phyloP scores from a whole-genome alignment of 345 rosid genomes.

The Fremontodendron californicum region DNA sequence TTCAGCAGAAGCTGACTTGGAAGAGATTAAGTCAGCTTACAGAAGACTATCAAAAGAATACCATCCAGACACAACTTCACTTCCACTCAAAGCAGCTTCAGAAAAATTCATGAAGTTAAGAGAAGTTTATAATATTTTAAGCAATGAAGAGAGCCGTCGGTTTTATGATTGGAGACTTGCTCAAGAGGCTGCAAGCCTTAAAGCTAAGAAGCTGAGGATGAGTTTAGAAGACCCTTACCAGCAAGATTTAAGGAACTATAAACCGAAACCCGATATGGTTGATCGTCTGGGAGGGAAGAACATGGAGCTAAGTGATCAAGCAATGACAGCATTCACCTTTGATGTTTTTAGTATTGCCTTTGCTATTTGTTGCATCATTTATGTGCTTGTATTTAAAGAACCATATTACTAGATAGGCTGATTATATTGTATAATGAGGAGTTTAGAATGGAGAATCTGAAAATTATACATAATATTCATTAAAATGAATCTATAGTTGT shows the following conservation, averaged over 20 bases:
- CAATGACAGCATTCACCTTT: constrained; percentile 72
- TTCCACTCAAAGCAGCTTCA: constrained; percentile 75
- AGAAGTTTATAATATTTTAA: constrained; percentile 56
- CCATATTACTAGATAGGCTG: constrained; percentile 22
- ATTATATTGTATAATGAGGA: no score
- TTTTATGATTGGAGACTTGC: constrained; percentile 94
- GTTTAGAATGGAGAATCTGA: not conserved
- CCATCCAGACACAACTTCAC: constrained; percentile 92
- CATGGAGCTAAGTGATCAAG: constrained; percentile 75
- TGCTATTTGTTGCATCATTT: constrained; percentile 55
- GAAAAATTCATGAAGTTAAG: constrained; percentile 80
- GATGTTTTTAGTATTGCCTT: constrained; percentile 52
- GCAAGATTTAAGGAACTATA: constrained; percentile 42
- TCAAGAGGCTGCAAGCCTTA: constrained; percentile 77
- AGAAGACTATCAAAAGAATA: constrained; percentile 81
- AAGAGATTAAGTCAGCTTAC: constrained; percentile 87
- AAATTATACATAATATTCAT: not conserved
- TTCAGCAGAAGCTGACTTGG: constrained; percentile 63
- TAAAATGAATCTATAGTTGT: not conserved
- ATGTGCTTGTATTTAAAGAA: constrained; percentile 60
- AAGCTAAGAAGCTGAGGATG: constrained; percentile 74
- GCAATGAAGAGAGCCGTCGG: constrained; percentile 57
- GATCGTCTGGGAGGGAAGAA: constrained; percentile 85
- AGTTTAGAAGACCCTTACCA: constrained; percentile 66
- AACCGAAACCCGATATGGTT: constrained; percentile 69